Conservation (phyloP, 129 eudicot species). For the Helichrysum umbraculigerum region DNA sequence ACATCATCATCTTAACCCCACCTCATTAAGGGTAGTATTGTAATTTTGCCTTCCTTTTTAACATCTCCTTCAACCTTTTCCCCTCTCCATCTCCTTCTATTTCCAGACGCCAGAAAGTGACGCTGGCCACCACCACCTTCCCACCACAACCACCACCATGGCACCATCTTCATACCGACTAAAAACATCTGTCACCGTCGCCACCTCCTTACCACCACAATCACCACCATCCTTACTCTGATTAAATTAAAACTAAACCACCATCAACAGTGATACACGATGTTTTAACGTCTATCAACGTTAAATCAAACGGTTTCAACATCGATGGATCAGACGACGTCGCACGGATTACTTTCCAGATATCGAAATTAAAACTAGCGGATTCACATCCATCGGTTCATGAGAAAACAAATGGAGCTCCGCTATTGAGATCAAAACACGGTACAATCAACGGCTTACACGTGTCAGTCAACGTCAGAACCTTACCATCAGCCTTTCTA, state of each 20-base stretch:
- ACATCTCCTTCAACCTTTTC: too few species aligned
- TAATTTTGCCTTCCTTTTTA: too few species aligned
- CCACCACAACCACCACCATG: too few species aligned
- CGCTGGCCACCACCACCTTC: too few species aligned
- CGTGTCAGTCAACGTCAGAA: constrained; percentile 73
- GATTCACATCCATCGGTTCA: constrained; percentile 83
- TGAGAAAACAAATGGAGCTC: constrained; percentile 96
- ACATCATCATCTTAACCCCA: too few species aligned
- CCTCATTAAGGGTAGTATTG: too few species aligned
- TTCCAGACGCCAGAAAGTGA: too few species aligned
- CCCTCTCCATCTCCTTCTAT: too few species aligned
- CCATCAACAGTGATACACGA: constrained; percentile 79
- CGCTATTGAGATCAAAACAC: constrained; percentile 73
- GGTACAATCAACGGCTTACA: constrained; percentile 92
- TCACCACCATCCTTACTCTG: too few species aligned
- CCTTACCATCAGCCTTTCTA: constrained; percentile 54
- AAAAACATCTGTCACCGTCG: too few species aligned
- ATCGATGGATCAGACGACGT: constrained; percentile 77
- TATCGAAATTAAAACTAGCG: constrained; percentile 68
- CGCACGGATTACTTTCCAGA: constrained; percentile 88
- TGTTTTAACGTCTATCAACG: constrained; percentile 64
- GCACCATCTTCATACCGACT: too few species aligned
- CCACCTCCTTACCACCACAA: too few species aligned
- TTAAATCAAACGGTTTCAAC: constrained; percentile 64
- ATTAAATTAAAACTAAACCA: constrained; percentile 74